Evolutionary conservation across 2,329 filamentous ascomycete genomes (phyloP).

Genomic region (Fusarium longipes): DNA sequence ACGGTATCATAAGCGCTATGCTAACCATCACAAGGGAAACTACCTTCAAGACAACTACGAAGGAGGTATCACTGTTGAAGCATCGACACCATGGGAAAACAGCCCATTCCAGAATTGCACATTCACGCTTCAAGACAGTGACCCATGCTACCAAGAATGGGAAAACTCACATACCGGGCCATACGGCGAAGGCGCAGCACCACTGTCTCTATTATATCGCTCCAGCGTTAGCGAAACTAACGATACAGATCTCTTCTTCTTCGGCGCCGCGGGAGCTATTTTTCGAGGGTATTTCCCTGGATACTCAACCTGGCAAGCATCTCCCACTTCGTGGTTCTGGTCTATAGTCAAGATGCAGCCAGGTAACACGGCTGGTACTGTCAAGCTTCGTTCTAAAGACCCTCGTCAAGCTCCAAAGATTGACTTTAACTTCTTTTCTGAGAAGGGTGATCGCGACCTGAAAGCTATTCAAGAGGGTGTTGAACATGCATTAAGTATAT

Average conservation of each 20-base stretch:
- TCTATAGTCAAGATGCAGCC: slow-evolving; percentile 67
- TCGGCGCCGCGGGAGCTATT: slow-evolving; percentile 43
- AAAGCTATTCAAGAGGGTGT: slow-evolving; percentile 32
- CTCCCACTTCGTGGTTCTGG: slow-evolving; percentile 40
- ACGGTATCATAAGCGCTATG: too few species aligned
- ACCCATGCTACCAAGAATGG: slow-evolving; percentile 53
- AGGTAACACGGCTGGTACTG: slow-evolving; percentile 69
- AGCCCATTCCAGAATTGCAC: slow-evolving; percentile 24
- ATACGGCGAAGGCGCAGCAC: slow-evolving; percentile 43
- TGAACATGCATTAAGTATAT: slow-evolving; percentile 27
- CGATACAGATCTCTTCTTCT: slow-evolving; percentile 49
- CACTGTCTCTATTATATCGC: slow-evolving; percentile 41
- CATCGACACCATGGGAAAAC: slow-evolving; percentile 27
- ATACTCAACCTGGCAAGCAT: slow-evolving; percentile 48
- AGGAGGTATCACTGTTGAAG: slow-evolving; percentile 38
- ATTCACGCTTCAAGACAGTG: slow-evolving; percentile 30
- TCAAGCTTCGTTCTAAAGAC: slow-evolving; percentile 69
- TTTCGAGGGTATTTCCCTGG: slow-evolving; percentile 49
- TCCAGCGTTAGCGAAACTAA: slow-evolving; percentile 45
- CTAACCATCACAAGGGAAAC: slow-evolving; percentile 14
- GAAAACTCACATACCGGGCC: slow-evolving; percentile 27
- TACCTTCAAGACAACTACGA: slow-evolving; percentile 48
- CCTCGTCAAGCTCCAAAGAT: slow-evolving; percentile 72
- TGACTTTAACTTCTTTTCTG: slow-evolving; percentile 68
- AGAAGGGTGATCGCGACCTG: slow-evolving; percentile 19